These are phyloP conservation scores for Asterophora lycoperdoides DNA, from an alignment of 768 basidiomycete genomes.

Conservation along the genomic window DNA sequence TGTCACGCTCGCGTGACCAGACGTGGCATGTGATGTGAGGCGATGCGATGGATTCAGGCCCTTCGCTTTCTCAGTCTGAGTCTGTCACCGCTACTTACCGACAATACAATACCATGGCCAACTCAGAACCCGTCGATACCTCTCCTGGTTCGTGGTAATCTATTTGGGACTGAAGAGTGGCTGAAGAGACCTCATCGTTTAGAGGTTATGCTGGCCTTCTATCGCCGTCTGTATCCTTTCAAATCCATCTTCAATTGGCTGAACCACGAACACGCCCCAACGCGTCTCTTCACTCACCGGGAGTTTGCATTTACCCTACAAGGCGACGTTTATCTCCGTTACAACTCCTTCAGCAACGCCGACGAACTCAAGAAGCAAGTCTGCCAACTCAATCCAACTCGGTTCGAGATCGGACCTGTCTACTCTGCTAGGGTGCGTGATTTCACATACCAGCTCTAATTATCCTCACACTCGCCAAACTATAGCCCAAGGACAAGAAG, in stretches of 20 bases:
- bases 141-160: conserved; percentile 13
- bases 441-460: neutral
- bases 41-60: neutral
- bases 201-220: conserved; percentile 65
- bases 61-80: too few species aligned
- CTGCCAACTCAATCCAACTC: conserved; percentile 77
- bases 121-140: conserved; percentile 1
- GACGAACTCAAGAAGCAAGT: conserved; percentile 94
- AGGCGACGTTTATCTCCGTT: conserved; percentile 90
- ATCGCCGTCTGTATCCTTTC: conserved; percentile 90
- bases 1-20: neutral
- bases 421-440: conserved; percentile 80
- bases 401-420: conserved; percentile 96
- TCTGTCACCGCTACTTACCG: too few species aligned
- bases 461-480: neutral
- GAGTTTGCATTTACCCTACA: conserved; percentile 94
- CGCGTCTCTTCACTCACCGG: conserved; percentile 83
- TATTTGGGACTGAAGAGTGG: neutral
- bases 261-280: conserved; percentile 81
- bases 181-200: neutral
- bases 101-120: conserved; percentile 3
- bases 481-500: conserved; percentile 86
- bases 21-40: conserved; percentile 10
- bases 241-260: conserved; percentile 93
- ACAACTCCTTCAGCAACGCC: conserved; percentile 80